Base-by-base conservation (phyloP, 768 basidiomycete species). In the Rubroboletus pulcherrimus region DNA sequence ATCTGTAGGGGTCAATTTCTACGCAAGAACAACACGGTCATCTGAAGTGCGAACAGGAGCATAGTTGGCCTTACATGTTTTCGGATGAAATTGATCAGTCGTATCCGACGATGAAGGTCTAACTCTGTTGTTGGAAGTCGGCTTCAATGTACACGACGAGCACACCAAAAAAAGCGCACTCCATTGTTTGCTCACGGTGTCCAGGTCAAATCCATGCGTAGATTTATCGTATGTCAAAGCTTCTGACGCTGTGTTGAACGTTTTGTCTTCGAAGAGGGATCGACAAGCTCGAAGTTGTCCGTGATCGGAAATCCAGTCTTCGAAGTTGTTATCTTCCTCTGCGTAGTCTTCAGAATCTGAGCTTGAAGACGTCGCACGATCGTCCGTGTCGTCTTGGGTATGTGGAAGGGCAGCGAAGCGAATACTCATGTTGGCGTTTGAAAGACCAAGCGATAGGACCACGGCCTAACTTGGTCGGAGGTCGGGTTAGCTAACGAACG, bases 1-100 rank as follows among this genome's bases (percentile, higher is more conserved):
- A 40, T 78, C 74, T 8, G 67, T 57, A 6, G 84, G 70, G 9
- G 78, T 69, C 46, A 78, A 73, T 71, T 81, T 85, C 89, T 91
- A 67, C 4, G 54, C 34, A 38, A 51, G 38, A 62, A 31, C 34
- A 52, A 56, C 3, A 35, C 31, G 49, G 53, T 45, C 29, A 56
- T 46, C 39, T 34, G 51, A 8, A 3, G 29, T 5, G 11, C 0
- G 34, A 41, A 47, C 19, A 21, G 9, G 38, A 45, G 42, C 5
- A 42, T 17, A 11, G 8, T 5, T 1, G 15, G 26, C 38, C 65
- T 53, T 51, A 91, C 92, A 71, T 83, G 81, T 72, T 82, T 87
- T 54, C 94, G 77, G 65, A 96, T 92, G 71, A 81, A 90, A 69
- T 97, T 97, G 72, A 97, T 84, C 49, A 97, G 73, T 46, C 90